Percentiles rank a stretch among this genome's conserved stretches.
phyloP scores from a whole-genome alignment of 257 asterid genomes.

The Plantago elongata region DNA sequence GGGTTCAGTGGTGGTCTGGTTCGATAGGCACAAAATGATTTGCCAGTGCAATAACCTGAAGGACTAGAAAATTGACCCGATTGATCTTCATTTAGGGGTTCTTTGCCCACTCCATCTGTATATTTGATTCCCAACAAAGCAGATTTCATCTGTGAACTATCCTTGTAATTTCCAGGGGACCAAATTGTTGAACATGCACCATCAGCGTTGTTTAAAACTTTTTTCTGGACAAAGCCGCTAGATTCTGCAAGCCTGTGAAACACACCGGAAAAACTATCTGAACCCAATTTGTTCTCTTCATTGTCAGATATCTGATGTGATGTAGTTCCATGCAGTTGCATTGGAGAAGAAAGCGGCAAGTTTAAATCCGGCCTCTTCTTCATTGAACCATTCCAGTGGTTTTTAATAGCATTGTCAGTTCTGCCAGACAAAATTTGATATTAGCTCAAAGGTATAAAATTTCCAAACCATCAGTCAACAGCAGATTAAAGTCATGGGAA shows the following conservation, averaged over 20 bases:
- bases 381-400: constrained; percentile 69
- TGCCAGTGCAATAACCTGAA: constrained; percentile 17
- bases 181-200: constrained; percentile 39
- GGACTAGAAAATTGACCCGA: constrained; percentile 21
- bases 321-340: constrained; percentile 22
- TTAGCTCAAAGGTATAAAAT: constrained; percentile 1
- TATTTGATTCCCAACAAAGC: constrained; percentile 21
- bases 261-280: constrained; percentile 13
- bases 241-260: constrained; percentile 20
- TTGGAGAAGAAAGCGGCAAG: constrained; percentile 29
- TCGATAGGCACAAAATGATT: constrained; percentile 15
- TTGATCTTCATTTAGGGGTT: constrained; percentile 23
- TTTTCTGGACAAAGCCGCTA: constrained; percentile 18
- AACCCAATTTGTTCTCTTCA: constrained; percentile 26
- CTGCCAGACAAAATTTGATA: constrained; percentile 29
- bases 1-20: constrained; percentile 19
- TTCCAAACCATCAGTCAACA: neutral
- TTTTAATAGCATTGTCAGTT: constrained; percentile 79
- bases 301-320: constrained; percentile 18
- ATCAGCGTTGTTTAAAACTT: constrained; percentile 19
- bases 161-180: constrained; percentile 28
- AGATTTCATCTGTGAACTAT: constrained; percentile 27
- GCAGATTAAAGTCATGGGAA: too few relatives aligned
- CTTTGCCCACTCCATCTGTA: constrained; percentile 24
- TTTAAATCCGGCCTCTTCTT: constrained; percentile 53